These are phyloP conservation scores for Sclerotinia borealis DNA, from an alignment of 2,329 filamentous ascomycete species.

Conservation along the genomic window DNA sequence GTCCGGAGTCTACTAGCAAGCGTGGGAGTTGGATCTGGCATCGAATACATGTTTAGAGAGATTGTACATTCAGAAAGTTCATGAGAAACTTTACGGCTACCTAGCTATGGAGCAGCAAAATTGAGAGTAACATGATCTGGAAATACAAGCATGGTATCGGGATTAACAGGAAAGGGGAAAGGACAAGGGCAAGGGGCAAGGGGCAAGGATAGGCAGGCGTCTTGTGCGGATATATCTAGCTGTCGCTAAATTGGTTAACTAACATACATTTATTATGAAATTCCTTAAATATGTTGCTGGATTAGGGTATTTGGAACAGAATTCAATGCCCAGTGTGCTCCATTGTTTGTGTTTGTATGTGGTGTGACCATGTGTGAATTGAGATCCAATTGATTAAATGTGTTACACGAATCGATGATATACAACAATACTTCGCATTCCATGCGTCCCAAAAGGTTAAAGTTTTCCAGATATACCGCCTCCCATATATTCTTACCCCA, in stretches of 20 bases:
- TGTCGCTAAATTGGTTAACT: slow-evolving; percentile 4
- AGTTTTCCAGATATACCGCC: not conserved
- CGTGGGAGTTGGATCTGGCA: not conserved
- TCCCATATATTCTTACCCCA: not conserved
- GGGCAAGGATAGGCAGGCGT: not conserved
- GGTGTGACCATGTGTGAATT: no score
- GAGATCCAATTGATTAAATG: no score
- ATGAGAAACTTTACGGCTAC: not conserved
- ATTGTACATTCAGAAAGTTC: not conserved
- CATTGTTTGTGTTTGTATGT: no score
- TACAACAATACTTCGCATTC: not conserved
- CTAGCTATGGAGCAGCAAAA: not conserved
- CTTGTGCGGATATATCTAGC: not conserved
- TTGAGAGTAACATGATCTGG: not conserved
- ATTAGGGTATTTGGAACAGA: not conserved
- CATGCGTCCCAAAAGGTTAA: not conserved
- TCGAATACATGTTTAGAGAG: not conserved
- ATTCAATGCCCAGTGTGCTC: not conserved
- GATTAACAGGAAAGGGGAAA: not conserved
- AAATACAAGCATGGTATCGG: not conserved
- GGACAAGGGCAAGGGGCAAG: not conserved
- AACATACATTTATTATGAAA: not conserved
- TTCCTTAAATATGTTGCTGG: not conserved
- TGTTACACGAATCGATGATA: not conserved
- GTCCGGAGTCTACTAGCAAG: not conserved